Percentiles rank a stretch among this genome's conserved stretches.
Evolutionary conservation across 2,329 filamentous ascomycete genomes (phyloP).

Genomic region (Orbilia blumenaviensis): DNA sequence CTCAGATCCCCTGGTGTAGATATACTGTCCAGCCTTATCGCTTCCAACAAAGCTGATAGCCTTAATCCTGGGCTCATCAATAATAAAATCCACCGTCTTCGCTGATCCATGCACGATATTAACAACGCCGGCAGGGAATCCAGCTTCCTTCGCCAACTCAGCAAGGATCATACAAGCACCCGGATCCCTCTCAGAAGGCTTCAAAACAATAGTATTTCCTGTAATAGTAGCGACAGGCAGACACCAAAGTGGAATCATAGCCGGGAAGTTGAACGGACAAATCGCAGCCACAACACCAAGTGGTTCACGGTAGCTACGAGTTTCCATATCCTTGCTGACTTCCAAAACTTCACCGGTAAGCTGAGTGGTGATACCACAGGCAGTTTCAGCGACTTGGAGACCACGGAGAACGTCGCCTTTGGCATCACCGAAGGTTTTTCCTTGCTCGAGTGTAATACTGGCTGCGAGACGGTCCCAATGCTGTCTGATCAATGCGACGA

Average conservation of each 20-base stretch:
- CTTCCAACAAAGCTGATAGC: slow-evolving; percentile 85
- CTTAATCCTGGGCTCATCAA: slow-evolving; percentile 85
- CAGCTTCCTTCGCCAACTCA: slow-evolving; percentile 80
- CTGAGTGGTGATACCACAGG: slow-evolving; percentile 80
- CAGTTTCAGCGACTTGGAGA: slow-evolving; percentile 83
- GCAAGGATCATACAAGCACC: slow-evolving; percentile 86
- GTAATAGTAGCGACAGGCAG: slow-evolving; percentile 85
- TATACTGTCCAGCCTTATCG: slow-evolving; percentile 84
- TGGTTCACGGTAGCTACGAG: slow-evolving; percentile 80
- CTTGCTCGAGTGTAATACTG: slow-evolving; percentile 86
- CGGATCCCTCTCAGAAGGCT: slow-evolving; percentile 86
- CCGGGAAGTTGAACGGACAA: slow-evolving; percentile 90
- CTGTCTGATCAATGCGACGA: slow-evolving; percentile 79
- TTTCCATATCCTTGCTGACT: slow-evolving; percentile 91
- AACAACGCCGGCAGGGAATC: slow-evolving; percentile 81
- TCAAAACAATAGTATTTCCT: slow-evolving; percentile 83
- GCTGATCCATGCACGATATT: slow-evolving; percentile 85
- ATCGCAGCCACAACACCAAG: slow-evolving; percentile 83
- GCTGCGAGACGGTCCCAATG: slow-evolving; percentile 86
- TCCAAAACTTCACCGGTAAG: slow-evolving; percentile 84
- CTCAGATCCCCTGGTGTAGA: slow-evolving; percentile 78
- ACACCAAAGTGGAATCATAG: slow-evolving; percentile 92
- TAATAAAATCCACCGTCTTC: slow-evolving; percentile 83
- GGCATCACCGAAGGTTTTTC: slow-evolving; percentile 86
- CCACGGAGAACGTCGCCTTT: slow-evolving; percentile 82